Base-by-base conservation (phyloP, 805 yeast genomes). In the Ogataea naganishii region DNA sequence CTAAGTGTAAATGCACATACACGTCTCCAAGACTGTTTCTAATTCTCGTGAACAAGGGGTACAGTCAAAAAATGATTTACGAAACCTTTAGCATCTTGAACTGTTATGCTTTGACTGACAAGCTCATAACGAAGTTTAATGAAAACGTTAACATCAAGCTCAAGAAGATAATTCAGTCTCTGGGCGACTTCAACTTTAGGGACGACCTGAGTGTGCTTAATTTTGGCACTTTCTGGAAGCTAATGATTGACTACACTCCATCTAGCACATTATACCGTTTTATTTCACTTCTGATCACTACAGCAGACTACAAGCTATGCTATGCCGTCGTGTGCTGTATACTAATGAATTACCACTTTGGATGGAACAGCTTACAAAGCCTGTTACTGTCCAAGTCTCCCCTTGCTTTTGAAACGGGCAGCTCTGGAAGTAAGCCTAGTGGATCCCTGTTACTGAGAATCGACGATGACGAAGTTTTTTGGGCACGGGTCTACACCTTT, bases 341-440 rank as follows among this genome's bases (percentile, higher is more conserved):
- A 4, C 40, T 69, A 18, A 48, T 64, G 24, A 65, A 70, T 36
- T 63, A 67, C 43, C 76, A 71, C 46, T 69, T 63, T 47, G 77
- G 77, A 2, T 71, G 57, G 57, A 49, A 47, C 29, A 49, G 38
- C 31, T 30, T 55, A n/a, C 57, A 53, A 26, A 24, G 22, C 10
- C 30, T 3, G 22, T 27, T 14, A 7, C 19, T 8, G n/a, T 7
- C 11, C 14, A 10, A 23, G 4, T 12, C 23, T 18, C 4, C 20
- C 15, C 11, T 23, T 29, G 24, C 13, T 35, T 23, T 15, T 7
- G 7, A 12, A 20, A 15, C 28, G 26, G 8, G 32, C 46, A 19
- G 40, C 50, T 4, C 26, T 50, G 6, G 40, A 39, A 29, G 14
- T 32, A 39, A 32, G 24, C 18, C 27, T 21, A 21, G 25, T 23